Percentiles rank a stretch among this genome's conserved stretches.
These are phyloP conservation scores for Platanthera guangdongensis DNA, from an alignment of 106 monocot species.

Conservation along the genomic window DNA sequence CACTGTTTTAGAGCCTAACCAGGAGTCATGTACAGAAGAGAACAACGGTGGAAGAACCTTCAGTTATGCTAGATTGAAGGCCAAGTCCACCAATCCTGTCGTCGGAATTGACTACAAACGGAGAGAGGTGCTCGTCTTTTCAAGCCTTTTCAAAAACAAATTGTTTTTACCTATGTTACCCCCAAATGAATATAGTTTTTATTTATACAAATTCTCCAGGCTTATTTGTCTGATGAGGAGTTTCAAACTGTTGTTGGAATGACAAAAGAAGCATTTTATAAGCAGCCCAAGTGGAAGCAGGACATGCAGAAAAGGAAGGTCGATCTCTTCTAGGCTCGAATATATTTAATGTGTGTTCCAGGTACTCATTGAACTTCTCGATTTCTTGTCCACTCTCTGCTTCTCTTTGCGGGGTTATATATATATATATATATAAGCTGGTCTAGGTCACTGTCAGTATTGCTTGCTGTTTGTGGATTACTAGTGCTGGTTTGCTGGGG, in stretches of 20 bases:
- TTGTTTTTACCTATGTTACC: too few relatives aligned
- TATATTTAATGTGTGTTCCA: background rate
- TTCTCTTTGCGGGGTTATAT: background rate
- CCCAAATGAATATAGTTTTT: too few relatives aligned
- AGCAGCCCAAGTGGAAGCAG: slow-evolving; percentile 88
- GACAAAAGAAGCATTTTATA: slow-evolving; percentile 70
- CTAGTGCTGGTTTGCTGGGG: slow-evolving; percentile 5
- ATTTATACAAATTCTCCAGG: slow-evolving; percentile 16
- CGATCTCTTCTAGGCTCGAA: slow-evolving; percentile 59
- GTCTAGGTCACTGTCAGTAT: background rate
- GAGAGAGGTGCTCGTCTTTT: slow-evolving; percentile 56
- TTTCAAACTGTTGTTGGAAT: slow-evolving; percentile 68
- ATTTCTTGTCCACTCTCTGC: background rate
- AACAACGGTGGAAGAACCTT: slow-evolving; percentile 43
- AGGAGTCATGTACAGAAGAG: slow-evolving; percentile 20
- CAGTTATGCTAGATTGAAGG: slow-evolving; percentile 70
- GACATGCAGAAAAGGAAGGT: slow-evolving; percentile 83
- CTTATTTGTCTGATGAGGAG: slow-evolving; percentile 70
- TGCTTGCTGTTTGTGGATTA: slow-evolving; percentile 13
- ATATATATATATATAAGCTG: slow-evolving; percentile 10
- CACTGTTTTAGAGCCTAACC: slow-evolving; percentile 26
- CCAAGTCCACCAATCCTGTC: slow-evolving; percentile 69
- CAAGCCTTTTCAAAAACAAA: background rate
- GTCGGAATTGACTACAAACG: slow-evolving; percentile 69
- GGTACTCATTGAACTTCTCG: background rate